Conservation (phyloP, 306 rosid species). For the Quercus berberidifolia region DNA sequence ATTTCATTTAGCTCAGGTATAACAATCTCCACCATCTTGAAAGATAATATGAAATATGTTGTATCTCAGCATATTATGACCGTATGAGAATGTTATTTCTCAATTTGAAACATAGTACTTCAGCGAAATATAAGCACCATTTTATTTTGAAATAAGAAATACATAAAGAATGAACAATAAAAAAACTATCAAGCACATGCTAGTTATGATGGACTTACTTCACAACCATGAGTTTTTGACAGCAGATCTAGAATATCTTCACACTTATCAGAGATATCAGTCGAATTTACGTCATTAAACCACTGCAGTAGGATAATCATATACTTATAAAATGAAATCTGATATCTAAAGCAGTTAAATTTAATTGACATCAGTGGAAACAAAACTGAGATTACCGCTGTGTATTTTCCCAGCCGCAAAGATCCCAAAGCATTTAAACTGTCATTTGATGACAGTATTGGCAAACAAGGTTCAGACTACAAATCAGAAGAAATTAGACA, state of each 20-base stretch:
- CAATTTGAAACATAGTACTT: conserved; percentile 1
- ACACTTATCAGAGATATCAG: conserved; percentile 74
- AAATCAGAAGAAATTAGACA: conserved; percentile 13
- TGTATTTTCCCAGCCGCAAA: conserved; percentile 72
- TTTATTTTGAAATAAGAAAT: background rate
- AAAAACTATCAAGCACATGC: conserved; percentile 2
- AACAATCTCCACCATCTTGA: conserved; percentile 66
- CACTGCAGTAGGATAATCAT: conserved; percentile 52
- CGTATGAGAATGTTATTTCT: background rate
- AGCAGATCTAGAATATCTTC: conserved; percentile 72
- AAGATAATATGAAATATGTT: conserved; percentile 13
- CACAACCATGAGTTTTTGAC: conserved; percentile 64
- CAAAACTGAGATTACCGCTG: conserved; percentile 44
- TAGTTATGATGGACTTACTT: conserved; percentile 51
- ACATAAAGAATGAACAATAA: conserved; percentile 3
- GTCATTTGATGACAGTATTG: conserved; percentile 51
- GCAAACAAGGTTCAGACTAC: conserved; percentile 80
- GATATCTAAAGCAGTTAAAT: conserved; percentile 12
- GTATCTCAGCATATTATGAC: conserved; percentile 27
- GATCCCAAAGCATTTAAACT: conserved; percentile 57
- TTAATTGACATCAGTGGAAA: background rate
- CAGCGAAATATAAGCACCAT: conserved; percentile 14
- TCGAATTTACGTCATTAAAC: conserved; percentile 81
- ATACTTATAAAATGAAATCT: conserved; percentile 18
- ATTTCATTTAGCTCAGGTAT: conserved; percentile 84